Evolutionary conservation across 75 land plant genomes (phyloP), one percentile per base, ranked within the genome.

Genomic region (Cupressus sempervirens): DNA sequence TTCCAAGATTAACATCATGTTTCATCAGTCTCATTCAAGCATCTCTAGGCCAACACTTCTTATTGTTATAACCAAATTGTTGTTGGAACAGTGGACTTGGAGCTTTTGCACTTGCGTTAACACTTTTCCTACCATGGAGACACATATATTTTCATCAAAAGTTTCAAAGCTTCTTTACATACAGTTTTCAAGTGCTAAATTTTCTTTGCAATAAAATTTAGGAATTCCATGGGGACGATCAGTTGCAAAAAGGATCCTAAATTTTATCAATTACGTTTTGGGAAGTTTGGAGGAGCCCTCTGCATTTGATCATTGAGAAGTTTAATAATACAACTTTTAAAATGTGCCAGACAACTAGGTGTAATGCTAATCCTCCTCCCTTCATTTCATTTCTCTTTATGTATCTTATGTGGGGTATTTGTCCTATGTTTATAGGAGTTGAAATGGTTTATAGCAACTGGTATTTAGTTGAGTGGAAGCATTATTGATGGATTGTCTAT

Each of bases 1-100:
- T 89, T 46, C 99, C 99, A 87, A 98, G 97, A 87, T 98, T 98
- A 34, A 98, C 98, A 91, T 98, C 99, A 91, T 98, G 99, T 82
- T 98, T 98, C 99, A 98, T 98, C 23, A 98, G 91, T 82, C 99
- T 86, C 99, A 98, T 98, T 67, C 98, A 93, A 4, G 99, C 99
- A 92, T 98, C 99, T 87, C 99, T 88, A 11, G 98, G 99, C 99
- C 99, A 98, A 58, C 98, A 98, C 83, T 98, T 98, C 86, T 98
- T 98, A 85, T 98, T 98, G 85, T 98, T 98, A 81, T 98, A 98
- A 18, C 99, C 98, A 70, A 98, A n/a, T n/a, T n/a, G n/a, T n/a
- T 26, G 20, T 26, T 58, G 65, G 4, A 58, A 26, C 18, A 16
- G 65, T 18, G 65, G 23, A 4, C 20, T 58, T 26, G 65, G 23